Evolutionary conservation across 208 protist species (phyloP).

Genomic region (Herpetomonas samuelpessoai): DNA sequence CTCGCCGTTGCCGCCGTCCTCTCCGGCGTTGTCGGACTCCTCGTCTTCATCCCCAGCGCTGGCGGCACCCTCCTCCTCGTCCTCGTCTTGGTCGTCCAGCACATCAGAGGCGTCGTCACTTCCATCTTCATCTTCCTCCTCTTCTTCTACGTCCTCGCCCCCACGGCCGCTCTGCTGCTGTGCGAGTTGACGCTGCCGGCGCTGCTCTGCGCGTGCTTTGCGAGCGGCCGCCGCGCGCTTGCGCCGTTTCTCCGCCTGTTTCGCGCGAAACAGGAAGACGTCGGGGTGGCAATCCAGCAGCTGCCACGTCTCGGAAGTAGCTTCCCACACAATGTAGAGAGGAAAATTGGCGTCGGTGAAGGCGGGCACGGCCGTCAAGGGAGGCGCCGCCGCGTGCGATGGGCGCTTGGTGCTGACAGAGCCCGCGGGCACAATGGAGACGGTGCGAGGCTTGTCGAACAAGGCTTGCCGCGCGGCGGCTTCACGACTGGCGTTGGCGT

Average conservation of each 20-base stretch:
- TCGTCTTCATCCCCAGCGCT: constrained; percentile 5
- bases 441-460: background rate
- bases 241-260: constrained; percentile 13
- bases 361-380: constrained; percentile 13
- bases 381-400: background rate
- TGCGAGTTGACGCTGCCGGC: background rate
- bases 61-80: constrained; percentile 15
- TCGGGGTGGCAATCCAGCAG: constrained; percentile 53
- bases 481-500: too few relatives aligned
- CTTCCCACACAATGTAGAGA: constrained; percentile 44
- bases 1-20: constrained; percentile 6
- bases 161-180: constrained; percentile 7
- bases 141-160: constrained; percentile 18
- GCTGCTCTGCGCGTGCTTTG: background rate
- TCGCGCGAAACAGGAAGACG: constrained; percentile 24
- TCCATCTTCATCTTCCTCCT: constrained; percentile 18
- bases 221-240: background rate
- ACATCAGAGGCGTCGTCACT: constrained; percentile 18
- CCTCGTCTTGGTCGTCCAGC: constrained; percentile 17
- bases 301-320: constrained; percentile 35
- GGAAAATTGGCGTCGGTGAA: constrained; percentile 18
- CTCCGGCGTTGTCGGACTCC: background rate
- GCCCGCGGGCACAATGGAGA: background rate
- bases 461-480: background rate
- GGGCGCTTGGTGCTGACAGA: constrained; percentile 2